Evolutionary conservation across 139 green algal genomes (phyloP).

Genomic region (Spirogloea muscicola): DNA sequence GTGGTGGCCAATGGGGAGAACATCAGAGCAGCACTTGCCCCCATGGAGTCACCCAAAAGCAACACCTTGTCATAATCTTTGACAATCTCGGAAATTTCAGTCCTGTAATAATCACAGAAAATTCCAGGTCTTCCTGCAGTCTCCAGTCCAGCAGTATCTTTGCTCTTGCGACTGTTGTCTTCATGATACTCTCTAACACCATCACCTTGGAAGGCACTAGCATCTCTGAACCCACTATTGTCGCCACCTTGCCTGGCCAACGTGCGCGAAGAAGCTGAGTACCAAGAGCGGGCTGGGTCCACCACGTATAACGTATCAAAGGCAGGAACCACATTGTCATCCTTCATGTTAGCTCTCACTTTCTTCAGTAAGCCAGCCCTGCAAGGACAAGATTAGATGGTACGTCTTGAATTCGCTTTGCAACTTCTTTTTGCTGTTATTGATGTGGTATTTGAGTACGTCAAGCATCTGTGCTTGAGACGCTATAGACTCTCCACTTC

Average conservation of each 20-base stretch:
- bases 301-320: conserved; percentile 52
- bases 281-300: conserved; percentile 45
- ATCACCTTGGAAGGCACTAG: too few relatives aligned
- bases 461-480: background rate
- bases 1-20: conserved; percentile 68
- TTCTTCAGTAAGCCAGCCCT: conserved; percentile 71
- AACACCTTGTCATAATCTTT: conserved; percentile 67
- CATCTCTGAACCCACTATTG: too few relatives aligned
- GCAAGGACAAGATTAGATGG: background rate
- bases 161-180: too few relatives aligned
- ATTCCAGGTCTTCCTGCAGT: too few relatives aligned
- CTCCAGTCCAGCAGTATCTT: too few relatives aligned
- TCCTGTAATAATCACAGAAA: conserved; percentile 44
- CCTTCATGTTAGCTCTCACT: conserved; percentile 13
- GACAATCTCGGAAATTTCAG: conserved; percentile 9
- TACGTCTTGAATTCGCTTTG: background rate
- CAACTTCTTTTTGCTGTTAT: background rate
- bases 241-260: too few relatives aligned
- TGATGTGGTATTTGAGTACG: background rate
- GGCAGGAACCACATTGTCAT: background rate
- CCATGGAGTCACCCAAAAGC: conserved; percentile 91
- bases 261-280: too few relatives aligned
- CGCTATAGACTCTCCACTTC: background rate
- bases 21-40: conserved; percentile 74
- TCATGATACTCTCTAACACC: too few relatives aligned